These are phyloP conservation scores for Fusarium sp. DNA, from an alignment of 2,329 filamentous ascomycete species.

Conservation along the genomic window DNA sequence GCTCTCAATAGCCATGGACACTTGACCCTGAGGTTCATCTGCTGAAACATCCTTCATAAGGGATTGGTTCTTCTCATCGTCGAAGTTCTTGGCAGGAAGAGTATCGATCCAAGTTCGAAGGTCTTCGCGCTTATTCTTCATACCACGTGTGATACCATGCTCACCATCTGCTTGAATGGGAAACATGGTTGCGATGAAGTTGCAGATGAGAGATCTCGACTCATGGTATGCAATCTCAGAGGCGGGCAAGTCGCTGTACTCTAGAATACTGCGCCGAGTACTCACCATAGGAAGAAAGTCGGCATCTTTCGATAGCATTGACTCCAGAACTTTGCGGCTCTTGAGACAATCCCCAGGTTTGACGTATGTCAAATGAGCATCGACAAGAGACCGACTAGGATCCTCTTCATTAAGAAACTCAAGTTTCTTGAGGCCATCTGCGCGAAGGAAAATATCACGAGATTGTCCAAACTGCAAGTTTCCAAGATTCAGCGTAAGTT, in stretches of 20 bases:
- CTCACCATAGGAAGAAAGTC: background rate
- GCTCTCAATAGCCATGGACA: slow-evolving; percentile 60
- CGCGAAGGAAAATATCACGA: slow-evolving; percentile 64
- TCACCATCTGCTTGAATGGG: slow-evolving; percentile 50
- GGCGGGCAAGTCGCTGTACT: slow-evolving; percentile 43
- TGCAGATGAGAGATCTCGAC: slow-evolving; percentile 63
- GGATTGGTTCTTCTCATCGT: slow-evolving; percentile 58
- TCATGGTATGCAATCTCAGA: slow-evolving; percentile 63
- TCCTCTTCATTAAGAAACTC: slow-evolving; percentile 11
- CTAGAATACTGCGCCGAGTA: slow-evolving; percentile 33
- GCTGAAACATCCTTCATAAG: slow-evolving; percentile 64
- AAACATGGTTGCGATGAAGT: slow-evolving; percentile 61
- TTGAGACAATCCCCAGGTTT: slow-evolving; percentile 31
- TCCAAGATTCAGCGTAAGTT: slow-evolving; percentile 59
- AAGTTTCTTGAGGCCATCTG: slow-evolving; percentile 42
- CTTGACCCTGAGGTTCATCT: slow-evolving; percentile 60
- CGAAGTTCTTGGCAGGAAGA: slow-evolving; percentile 52
- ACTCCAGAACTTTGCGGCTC: background rate
- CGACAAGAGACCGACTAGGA: slow-evolving; percentile 46
- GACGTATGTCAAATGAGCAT: slow-evolving; percentile 53
- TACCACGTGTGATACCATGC: slow-evolving; percentile 43
- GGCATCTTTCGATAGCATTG: slow-evolving; percentile 1
- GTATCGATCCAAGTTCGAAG: slow-evolving; percentile 50
- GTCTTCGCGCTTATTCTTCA: slow-evolving; percentile 29
- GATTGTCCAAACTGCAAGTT: slow-evolving; percentile 72